A percentile compares a stretch with the other conserved stretches of the same genome.
Conservation (phyloP, 140 eudicot genomes). For the Bidens hawaiensis region DNA sequence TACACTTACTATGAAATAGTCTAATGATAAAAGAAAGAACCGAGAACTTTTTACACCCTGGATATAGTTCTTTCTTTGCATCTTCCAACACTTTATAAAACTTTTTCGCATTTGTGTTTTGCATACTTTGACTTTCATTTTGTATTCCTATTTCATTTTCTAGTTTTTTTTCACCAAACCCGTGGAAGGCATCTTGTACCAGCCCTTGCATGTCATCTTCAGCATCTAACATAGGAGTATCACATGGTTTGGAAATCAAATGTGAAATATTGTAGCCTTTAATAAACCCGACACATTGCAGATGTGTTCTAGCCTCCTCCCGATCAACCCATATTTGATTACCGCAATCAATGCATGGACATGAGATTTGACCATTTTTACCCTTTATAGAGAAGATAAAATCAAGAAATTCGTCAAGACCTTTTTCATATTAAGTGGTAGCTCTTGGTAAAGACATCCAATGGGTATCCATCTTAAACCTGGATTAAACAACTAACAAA, state of each 20-base stretch:
- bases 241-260: too few relatives aligned
- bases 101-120: background rate
- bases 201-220: too few relatives aligned
- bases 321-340: conserved; percentile 11
- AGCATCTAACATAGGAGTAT: too few relatives aligned
- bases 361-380: too few relatives aligned
- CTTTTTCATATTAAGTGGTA: background rate
- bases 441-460: background rate
- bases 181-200: too few relatives aligned
- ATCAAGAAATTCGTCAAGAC: background rate
- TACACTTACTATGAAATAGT: conserved; percentile 10
- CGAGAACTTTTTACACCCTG: conserved; percentile 6
- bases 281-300: conserved; percentile 17
- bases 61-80: conserved; percentile 23
- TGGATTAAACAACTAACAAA: background rate
- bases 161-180: background rate
- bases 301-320: conserved; percentile 10
- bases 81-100: conserved; percentile 23
- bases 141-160: background rate
- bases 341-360: conserved; percentile 22
- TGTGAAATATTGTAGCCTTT: too few relatives aligned
- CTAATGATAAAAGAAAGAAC: conserved; percentile 15
- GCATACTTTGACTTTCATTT: too few relatives aligned
- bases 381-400: background rate
- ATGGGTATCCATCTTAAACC: background rate